phyloP scores from a whole-genome alignment of 257 asterid genomes.

The Solanum tarijense region DNA sequence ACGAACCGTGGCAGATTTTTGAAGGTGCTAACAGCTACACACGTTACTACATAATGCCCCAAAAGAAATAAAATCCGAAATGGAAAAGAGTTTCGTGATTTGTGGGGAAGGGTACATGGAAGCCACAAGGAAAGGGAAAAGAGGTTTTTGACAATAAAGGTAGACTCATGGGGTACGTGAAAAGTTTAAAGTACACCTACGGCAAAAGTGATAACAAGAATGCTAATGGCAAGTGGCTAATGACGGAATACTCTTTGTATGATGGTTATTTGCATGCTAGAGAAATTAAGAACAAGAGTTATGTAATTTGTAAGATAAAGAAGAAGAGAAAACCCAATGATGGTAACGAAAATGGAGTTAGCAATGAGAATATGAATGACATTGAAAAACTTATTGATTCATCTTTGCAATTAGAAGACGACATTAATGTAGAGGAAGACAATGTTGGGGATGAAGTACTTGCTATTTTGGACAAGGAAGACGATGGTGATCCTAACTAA shows the following conservation, averaged over 20 bases:
- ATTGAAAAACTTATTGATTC: background rate
- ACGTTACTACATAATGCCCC: background rate
- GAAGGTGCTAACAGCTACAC: background rate
- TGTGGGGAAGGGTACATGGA: background rate
- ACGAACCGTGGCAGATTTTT: background rate
- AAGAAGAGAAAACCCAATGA: background rate
- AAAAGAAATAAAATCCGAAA: background rate
- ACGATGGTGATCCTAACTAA: background rate
- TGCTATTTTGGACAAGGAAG: background rate
- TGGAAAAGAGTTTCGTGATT: background rate
- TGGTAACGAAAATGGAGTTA: background rate
- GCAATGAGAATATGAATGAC: background rate
- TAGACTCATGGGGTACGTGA: background rate
- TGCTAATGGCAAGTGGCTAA: background rate
- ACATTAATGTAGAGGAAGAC: background rate
- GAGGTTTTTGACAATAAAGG: background rate
- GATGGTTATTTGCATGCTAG: background rate
- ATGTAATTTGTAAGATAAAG: background rate
- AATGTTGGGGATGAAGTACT: background rate
- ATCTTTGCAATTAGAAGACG: background rate
- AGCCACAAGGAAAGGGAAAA: background rate
- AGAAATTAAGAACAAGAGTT: background rate
- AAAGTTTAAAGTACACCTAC: background rate
- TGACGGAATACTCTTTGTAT: background rate
- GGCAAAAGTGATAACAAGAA: background rate